Conservation (phyloP, 805 yeast species). For the Tetrapisispora taiwanensis region DNA sequence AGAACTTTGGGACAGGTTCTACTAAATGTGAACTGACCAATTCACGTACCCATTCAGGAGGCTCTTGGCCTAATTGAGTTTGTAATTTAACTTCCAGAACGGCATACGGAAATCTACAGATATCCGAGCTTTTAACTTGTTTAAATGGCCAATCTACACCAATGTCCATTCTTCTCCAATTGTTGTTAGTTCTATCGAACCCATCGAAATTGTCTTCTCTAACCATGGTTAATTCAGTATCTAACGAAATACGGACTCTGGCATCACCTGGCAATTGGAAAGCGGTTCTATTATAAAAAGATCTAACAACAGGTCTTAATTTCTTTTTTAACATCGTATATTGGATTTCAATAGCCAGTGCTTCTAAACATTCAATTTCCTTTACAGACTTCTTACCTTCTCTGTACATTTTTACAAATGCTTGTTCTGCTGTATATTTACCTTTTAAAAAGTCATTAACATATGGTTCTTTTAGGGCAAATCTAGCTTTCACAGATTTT, state of each 20-base stretch:
- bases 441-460: constrained; percentile 81
- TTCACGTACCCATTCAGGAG: constrained; percentile 95
- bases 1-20: constrained; percentile 96
- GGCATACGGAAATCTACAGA: constrained; percentile 93
- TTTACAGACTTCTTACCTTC: constrained; percentile 81
- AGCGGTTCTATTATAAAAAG: constrained; percentile 96
- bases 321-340: constrained; percentile 76
- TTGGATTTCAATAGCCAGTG: constrained; percentile 87
- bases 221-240: constrained; percentile 93
- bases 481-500: constrained; percentile 96
- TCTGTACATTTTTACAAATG: constrained; percentile 82
- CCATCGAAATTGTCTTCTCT: constrained; percentile 98
- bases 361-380: constrained; percentile 87
- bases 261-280: constrained; percentile 99
- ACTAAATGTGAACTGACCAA: constrained; percentile 86
- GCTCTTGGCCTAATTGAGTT: constrained; percentile 97
- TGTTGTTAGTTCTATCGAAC: constrained; percentile 73
- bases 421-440: constrained; percentile 75
- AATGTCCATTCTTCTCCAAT: constrained; percentile 98
- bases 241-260: constrained; percentile 94
- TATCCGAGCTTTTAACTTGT: constrained; percentile 75
- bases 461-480: constrained; percentile 81
- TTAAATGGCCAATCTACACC: constrained; percentile 94
- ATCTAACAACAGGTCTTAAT: constrained; percentile 87
- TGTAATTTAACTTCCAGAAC: constrained; percentile 94